A percentile compares a stretch with the other conserved stretches of the same genome.
These are phyloP conservation scores for Chimonanthus praecox DNA, from an alignment of 164 flowering plant species.

Conservation along the genomic window DNA sequence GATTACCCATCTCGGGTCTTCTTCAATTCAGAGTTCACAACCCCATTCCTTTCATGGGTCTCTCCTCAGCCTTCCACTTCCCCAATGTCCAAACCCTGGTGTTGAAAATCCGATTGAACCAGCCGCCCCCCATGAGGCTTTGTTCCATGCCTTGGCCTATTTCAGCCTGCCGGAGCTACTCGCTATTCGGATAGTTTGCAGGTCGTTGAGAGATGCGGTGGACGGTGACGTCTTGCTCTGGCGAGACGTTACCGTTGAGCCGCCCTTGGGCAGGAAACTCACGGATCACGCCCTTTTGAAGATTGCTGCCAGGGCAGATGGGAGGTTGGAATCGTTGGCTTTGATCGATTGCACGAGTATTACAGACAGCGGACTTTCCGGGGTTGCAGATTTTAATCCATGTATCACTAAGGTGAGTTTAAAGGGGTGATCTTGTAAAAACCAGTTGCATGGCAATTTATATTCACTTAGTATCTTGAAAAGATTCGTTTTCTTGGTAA, in stretches of 20 bases:
- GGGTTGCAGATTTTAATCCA: constrained; percentile 45
- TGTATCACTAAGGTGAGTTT: constrained; percentile 42
- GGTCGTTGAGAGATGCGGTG: constrained; percentile 46
- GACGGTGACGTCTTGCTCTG: constrained; percentile 47
- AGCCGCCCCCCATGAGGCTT: constrained; percentile 54
- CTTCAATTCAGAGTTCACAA: neutral
- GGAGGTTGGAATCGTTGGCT: constrained; percentile 48
- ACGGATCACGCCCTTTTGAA: constrained; percentile 36
- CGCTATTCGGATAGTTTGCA: constrained; percentile 43
- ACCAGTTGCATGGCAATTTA: no score
- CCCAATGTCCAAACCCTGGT: neutral
- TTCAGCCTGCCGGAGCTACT: constrained; percentile 62
- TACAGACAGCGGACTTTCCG: constrained; percentile 59
- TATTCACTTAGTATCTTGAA: no score
- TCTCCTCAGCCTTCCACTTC: neutral
- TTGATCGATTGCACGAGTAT: constrained; percentile 42
- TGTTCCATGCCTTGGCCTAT: constrained; percentile 50
- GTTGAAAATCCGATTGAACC: constrained; percentile 11
- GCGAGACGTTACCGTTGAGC: constrained; percentile 47
- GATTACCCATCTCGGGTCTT: neutral
- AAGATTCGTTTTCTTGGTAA: no score
- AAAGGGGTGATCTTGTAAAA: no score
- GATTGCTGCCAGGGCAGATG: constrained; percentile 50
- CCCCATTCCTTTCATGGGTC: neutral
- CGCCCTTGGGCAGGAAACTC: constrained; percentile 41